These are phyloP conservation scores for Aspergillus luchuensis DNA, from an alignment of 2,329 filamentous ascomycete species.

Conservation along the genomic window DNA sequence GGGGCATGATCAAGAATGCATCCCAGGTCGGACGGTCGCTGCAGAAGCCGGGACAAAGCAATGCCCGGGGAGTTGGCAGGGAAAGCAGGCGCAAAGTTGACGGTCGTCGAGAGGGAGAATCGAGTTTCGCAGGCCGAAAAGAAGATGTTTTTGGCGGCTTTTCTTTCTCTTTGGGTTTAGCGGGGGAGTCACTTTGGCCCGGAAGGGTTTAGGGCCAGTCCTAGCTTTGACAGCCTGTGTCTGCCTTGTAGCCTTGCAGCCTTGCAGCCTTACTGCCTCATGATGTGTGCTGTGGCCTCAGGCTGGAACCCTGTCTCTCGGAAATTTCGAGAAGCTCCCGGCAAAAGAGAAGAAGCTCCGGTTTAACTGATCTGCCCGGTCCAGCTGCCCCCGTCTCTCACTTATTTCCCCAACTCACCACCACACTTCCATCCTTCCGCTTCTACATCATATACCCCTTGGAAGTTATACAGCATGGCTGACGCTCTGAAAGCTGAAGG, in stretches of 20 bases:
- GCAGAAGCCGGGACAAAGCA: background rate
- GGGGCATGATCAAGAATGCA: slow-evolving; percentile 36
- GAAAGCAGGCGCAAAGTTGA: slow-evolving; percentile 10
- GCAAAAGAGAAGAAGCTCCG: slow-evolving; percentile 20
- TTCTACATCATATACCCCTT: background rate
- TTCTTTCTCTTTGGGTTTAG: slow-evolving; percentile 26
- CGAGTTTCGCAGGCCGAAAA: slow-evolving; percentile 8
- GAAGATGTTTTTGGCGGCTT: slow-evolving; percentile 34
- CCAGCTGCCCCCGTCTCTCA: slow-evolving; percentile 15
- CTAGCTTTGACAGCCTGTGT: slow-evolving; percentile 9
- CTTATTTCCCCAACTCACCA: slow-evolving; percentile 7
- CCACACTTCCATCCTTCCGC: background rate
- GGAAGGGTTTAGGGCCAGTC: slow-evolving; percentile 23
- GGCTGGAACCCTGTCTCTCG: slow-evolving; percentile 22
- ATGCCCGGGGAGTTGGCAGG: background rate
- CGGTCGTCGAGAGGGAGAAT: background rate
- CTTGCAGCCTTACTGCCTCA: slow-evolving; percentile 14
- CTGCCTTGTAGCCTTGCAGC: slow-evolving; percentile 17
- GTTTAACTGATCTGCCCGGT: slow-evolving; percentile 17
- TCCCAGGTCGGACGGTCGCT: slow-evolving; percentile 16
- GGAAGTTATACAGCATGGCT: slow-evolving; percentile 54
- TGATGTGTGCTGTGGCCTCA: slow-evolving; percentile 25
- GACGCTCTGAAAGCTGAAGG: slow-evolving; percentile 92
- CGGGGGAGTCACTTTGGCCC: slow-evolving; percentile 20
- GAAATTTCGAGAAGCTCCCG: slow-evolving; percentile 51